These are phyloP conservation scores for Cytospora leucostoma DNA, from an alignment of 2,329 filamentous ascomycete species.

Conservation along the genomic window DNA sequence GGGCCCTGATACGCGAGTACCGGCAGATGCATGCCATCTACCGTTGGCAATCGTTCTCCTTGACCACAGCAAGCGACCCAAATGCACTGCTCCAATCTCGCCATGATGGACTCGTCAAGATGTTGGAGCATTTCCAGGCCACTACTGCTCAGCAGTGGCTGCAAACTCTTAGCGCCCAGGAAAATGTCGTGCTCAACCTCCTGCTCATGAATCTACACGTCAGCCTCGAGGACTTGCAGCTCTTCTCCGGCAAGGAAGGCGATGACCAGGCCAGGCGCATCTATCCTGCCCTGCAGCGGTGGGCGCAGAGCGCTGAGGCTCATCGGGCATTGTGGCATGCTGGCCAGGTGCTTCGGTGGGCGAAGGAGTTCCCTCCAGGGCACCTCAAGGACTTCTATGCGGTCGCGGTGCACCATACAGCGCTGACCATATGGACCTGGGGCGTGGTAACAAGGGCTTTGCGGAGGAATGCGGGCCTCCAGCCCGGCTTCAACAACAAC, in stretches of 20 bases:
- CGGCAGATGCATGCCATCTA: constrained; percentile 57
- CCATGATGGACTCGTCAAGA: constrained; percentile 63
- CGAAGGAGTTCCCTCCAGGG: constrained; percentile 53
- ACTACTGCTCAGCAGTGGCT: constrained; percentile 44
- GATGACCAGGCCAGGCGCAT: constrained; percentile 64
- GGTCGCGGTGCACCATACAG: constrained; percentile 68
- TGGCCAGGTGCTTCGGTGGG: constrained; percentile 65
- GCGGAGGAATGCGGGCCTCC: constrained; percentile 33
- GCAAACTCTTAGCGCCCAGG: constrained; percentile 46
- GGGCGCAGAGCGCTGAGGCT: constrained; percentile 57
- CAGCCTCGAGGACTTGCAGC: constrained; percentile 64
- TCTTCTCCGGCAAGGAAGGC: constrained; percentile 68
- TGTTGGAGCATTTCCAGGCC: constrained; percentile 51
- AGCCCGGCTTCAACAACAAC: constrained; percentile 35
- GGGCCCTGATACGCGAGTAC: constrained; percentile 67
- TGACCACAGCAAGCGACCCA: constrained; percentile 41
- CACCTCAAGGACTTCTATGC: constrained; percentile 67
- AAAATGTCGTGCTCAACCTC: constrained; percentile 53
- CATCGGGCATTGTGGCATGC: constrained; percentile 67
- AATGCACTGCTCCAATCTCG: constrained; percentile 51
- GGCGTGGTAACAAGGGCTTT: constrained; percentile 56
- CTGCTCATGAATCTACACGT: constrained; percentile 66
- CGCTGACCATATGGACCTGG: constrained; percentile 69
- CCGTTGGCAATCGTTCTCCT: constrained; percentile 50
- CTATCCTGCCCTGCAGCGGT: constrained; percentile 60